Evolutionary conservation across 2,329 filamentous ascomycete species (phyloP).

Genomic region (Colletotrichum musae): DNA sequence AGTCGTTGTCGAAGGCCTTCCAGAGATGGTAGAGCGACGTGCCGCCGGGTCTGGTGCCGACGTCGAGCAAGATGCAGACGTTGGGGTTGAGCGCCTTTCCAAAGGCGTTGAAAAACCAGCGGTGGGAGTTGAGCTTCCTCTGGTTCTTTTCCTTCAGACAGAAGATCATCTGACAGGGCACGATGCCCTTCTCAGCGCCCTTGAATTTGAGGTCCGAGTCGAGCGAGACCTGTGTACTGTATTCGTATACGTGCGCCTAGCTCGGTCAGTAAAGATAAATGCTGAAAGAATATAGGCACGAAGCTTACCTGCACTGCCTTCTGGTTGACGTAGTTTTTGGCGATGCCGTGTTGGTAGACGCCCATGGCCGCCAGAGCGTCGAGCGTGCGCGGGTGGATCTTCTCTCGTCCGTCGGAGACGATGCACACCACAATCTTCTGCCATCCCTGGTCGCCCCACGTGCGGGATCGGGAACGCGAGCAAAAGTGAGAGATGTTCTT

Average conservation of each 20-base stretch:
- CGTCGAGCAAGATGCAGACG: slow-evolving; percentile 95
- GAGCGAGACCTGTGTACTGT: slow-evolving; percentile 97
- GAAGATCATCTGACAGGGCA: slow-evolving; percentile 98
- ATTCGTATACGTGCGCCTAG: slow-evolving; percentile 93
- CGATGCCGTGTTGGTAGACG: slow-evolving; percentile 97
- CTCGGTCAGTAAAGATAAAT: no score
- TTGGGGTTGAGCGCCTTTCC: slow-evolving; percentile 94
- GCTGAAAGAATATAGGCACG: no score
- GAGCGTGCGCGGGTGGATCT: slow-evolving; percentile 90
- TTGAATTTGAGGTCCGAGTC: slow-evolving; percentile 98
- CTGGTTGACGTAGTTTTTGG: slow-evolving; percentile 98
- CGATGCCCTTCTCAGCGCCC: slow-evolving; percentile 98
- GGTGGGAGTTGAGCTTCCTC: slow-evolving; percentile 97
- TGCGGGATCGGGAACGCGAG: slow-evolving; percentile 89
- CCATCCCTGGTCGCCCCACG: slow-evolving; percentile 98
- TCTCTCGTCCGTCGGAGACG: slow-evolving; percentile 92
- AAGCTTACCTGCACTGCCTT: slow-evolving; percentile 79
- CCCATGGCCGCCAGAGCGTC: slow-evolving; percentile 97
- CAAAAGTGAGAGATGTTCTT: slow-evolving; percentile 98
- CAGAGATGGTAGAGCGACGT: slow-evolving; percentile 97
- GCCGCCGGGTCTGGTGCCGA: slow-evolving; percentile 90
- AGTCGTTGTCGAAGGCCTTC: slow-evolving; percentile 99
- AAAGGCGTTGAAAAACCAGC: slow-evolving; percentile 99
- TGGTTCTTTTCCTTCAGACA: slow-evolving; percentile 98
- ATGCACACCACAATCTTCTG: slow-evolving; percentile 99